Conservation (phyloP, 73 alveolate genomes). For the Paramecium pentaurelia region DNA sequence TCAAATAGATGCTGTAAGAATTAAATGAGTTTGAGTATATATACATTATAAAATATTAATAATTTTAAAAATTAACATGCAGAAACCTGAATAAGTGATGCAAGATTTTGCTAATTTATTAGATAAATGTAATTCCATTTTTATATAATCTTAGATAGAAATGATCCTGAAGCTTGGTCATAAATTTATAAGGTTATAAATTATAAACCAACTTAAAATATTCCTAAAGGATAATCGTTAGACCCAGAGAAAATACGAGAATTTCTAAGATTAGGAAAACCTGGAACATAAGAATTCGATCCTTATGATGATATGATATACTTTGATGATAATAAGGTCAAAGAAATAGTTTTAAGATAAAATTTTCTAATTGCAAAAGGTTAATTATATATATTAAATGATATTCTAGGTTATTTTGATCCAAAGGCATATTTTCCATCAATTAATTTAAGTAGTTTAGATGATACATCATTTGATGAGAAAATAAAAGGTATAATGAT, state of each 20-base stretch:
- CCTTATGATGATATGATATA: slow-evolving; percentile 61
- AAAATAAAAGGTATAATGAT: not conserved
- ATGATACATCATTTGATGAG: slow-evolving; percentile 32
- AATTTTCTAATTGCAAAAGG: slow-evolving; percentile 59
- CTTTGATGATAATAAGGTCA: slow-evolving; percentile 58
- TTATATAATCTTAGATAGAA: slow-evolving; percentile 29
- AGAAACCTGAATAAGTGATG: slow-evolving; percentile 51
- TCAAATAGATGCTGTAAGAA: slow-evolving; percentile 31
- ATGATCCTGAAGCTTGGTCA: slow-evolving; percentile 60
- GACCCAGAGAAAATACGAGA: slow-evolving; percentile 54
- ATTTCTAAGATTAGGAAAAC: slow-evolving; percentile 51
- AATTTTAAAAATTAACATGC: not conserved
- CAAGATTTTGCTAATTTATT: slow-evolving; percentile 31
- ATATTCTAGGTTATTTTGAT: not conserved
- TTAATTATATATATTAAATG: not conserved
- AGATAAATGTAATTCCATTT: not conserved
- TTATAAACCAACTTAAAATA: slow-evolving; percentile 57
- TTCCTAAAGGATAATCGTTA: slow-evolving; percentile 41
- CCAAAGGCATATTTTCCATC: slow-evolving; percentile 29
- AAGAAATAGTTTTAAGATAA: slow-evolving; percentile 58
- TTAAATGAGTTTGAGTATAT: not conserved
- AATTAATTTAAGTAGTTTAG: slow-evolving; percentile 29
- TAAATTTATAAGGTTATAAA: slow-evolving; percentile 56
- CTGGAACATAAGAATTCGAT: slow-evolving; percentile 61
- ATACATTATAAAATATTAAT: not conserved